phyloP scores from a whole-genome alignment of 345 rosid species.

The Bruguiera sexangula region DNA sequence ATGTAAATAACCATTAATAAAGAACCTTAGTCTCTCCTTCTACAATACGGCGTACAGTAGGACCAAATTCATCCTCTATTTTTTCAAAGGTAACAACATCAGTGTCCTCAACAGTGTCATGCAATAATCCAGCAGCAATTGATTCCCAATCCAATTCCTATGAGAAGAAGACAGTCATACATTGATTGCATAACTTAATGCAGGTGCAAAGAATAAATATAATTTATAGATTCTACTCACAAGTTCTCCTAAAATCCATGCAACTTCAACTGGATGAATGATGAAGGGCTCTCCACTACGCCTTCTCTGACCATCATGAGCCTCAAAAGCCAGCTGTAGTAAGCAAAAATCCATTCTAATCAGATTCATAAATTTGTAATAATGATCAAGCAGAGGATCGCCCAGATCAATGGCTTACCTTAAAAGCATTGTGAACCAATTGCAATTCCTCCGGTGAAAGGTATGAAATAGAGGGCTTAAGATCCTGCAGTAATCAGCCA shows the following conservation, averaged over 20 bases:
- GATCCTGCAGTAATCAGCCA: conserved; percentile 38
- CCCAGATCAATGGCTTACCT: conserved; percentile 39
- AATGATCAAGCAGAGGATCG: background rate
- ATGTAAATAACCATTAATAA: conserved; percentile 17
- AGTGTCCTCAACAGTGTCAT: conserved; percentile 98
- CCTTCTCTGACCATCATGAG: conserved; percentile 94
- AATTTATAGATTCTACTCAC: conserved; percentile 46
- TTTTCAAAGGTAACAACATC: conserved; percentile 82
- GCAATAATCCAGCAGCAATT: conserved; percentile 90
- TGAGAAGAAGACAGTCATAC: conserved; percentile 18
- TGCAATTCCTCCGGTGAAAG: conserved; percentile 77
- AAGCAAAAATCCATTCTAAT: conserved; percentile 31
- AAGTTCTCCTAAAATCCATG: conserved; percentile 93
- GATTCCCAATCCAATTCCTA: conserved; percentile 99
- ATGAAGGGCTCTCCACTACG: conserved; percentile 99
- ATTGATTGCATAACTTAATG: conserved; percentile 15
- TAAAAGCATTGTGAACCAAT: conserved; percentile 69
- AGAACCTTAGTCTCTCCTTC: conserved; percentile 99
- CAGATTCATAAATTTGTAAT: conserved; percentile 6
- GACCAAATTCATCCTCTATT: conserved; percentile 92
- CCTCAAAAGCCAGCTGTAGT: conserved; percentile 88
- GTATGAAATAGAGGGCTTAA: conserved; percentile 67
- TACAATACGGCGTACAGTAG: conserved; percentile 82
- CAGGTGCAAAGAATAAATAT: conserved; percentile 7
- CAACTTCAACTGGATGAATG: conserved; percentile 98